These are phyloP conservation scores for Hemileccinum rubropunctum DNA, from an alignment of 768 basidiomycete genomes.

Conservation along the genomic window DNA sequence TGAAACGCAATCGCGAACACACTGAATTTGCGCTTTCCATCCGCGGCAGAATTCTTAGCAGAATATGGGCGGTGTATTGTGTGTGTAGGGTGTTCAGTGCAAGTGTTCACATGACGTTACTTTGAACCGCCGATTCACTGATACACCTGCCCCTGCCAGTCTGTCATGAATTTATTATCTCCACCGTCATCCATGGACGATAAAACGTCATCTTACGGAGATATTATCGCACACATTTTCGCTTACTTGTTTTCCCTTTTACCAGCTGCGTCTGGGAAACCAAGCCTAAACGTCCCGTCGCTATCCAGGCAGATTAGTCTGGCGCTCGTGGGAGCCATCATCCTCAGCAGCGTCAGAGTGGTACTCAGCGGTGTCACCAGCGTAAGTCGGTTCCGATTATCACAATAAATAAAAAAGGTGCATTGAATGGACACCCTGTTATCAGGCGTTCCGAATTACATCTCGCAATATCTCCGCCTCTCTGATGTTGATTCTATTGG, in stretches of 20 bases:
- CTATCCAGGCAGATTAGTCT: conserved; percentile 60
- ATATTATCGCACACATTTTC: conserved; percentile 41
- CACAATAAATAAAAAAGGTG: neutral
- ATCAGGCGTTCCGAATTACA: conserved; percentile 58
- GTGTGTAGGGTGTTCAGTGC: conserved; percentile 60
- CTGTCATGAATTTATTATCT: conserved; percentile 32
- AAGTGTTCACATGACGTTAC: conserved; percentile 27
- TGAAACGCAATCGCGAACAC: conserved; percentile 48
- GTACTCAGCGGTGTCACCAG: conserved; percentile 68
- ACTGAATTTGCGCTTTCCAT: conserved; percentile 53
- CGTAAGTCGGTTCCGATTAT: conserved; percentile 32
- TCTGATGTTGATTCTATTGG: conserved; percentile 71
- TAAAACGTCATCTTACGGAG: conserved; percentile 42
- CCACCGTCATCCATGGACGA: conserved; percentile 32
- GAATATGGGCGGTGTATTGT: conserved; percentile 67
- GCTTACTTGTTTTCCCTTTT: conserved; percentile 40
- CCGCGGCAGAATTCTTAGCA: conserved; percentile 49
- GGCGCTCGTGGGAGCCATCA: conserved; percentile 71
- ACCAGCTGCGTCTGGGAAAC: conserved; percentile 30
- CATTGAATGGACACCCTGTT: neutral
- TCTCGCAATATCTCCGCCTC: conserved; percentile 71
- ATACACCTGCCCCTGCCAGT: conserved; percentile 24
- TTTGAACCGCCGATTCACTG: conserved; percentile 7
- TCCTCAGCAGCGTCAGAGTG: conserved; percentile 66
- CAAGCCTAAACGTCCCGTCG: conserved; percentile 35